These are phyloP conservation scores for Podospora comata DNA, from an alignment of 495 filamentous ascomycete species.

Conservation along the genomic window DNA sequence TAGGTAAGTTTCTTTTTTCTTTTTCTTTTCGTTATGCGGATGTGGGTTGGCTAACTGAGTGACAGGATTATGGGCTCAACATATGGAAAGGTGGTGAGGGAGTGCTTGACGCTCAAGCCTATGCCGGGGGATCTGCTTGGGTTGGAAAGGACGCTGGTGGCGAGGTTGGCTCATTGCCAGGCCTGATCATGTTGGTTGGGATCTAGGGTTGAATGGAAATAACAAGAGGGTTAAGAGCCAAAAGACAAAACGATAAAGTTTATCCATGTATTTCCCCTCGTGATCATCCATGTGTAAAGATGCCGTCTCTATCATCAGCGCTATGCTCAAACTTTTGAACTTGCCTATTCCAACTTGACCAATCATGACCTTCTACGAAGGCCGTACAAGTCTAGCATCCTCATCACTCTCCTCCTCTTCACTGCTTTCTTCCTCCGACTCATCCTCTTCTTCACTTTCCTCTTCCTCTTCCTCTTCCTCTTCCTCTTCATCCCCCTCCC, in stretches of 20 bases:
- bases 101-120: constrained; percentile 4
- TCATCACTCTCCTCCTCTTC: constrained; percentile 47
- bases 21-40: not conserved
- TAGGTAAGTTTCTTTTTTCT: constrained; percentile 5
- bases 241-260: not conserved
- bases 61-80: constrained; percentile 15
- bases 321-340: not conserved
- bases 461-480: constrained; percentile 39
- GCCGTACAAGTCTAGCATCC: constrained; percentile 30
- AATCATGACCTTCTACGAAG: constrained; percentile 3
- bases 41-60: constrained; percentile 3
- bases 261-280: not conserved
- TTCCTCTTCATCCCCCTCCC: constrained; percentile 52
- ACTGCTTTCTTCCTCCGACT: constrained; percentile 45
- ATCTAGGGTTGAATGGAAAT: not conserved
- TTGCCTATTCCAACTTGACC: not conserved
- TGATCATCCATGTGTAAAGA: not conserved
- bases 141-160: constrained; percentile 14
- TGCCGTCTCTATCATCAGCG: not conserved
- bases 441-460: constrained; percentile 35
- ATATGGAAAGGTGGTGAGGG: constrained; percentile 16
- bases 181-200: constrained; percentile 4
- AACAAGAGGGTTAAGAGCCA: not conserved
- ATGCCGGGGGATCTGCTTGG: constrained; percentile 10
- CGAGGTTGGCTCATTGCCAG: constrained; percentile 9